Base-by-base conservation (phyloP, 2,329 filamentous ascomycete species). In the Trichoderma aggressivum region DNA sequence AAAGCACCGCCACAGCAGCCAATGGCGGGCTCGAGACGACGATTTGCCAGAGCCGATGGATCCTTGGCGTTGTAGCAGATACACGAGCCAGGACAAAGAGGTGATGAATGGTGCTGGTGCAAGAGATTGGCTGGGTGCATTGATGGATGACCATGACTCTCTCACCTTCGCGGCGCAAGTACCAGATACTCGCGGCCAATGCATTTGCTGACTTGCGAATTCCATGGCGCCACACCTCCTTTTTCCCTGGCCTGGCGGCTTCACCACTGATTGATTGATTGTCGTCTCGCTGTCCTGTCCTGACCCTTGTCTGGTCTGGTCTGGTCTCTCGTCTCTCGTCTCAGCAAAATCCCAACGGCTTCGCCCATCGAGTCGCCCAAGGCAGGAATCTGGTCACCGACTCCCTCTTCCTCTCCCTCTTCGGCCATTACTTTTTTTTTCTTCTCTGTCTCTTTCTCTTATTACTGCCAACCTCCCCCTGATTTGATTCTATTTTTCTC, bases 41-140 rank as follows among this genome's bases (percentile, higher is more conserved):
- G 47, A 53, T 53, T 24, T 53, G 47, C 47, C 47, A 53, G 47
- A n/a, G 21, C 4, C 50, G 12, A 26, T 43, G 62, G 63, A 59
- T 66, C 56, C 47, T 71, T 71, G 63, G 70, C 63, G 63, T 67
- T 71, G 70, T 72, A 70, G 60, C 70, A 70, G 70, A 72, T 72
- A 72, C 70, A 70, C 59, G 66, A 56, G 28, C 11, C 21, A 26
- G 39, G 39, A 43, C 8, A 43, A 43, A 43, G 18, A 43, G 39
- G n/a, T n/a, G n/a, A n/a, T n/a, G n/a, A n/a, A n/a, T n/a, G 18
- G 16, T 43, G 39, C 39, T 50, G 43, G 43, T 50, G 21, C 16
- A 3, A 43, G 39, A 43, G 7, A 43, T 43, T 43, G 39, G 39
- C 39, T 24, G 47, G 10, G 47, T 53, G 47, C 47, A 24, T 43